These are phyloP conservation scores for Pythium periplocum DNA, from an alignment of 352 stramenopile genomes.

Conservation along the genomic window DNA sequence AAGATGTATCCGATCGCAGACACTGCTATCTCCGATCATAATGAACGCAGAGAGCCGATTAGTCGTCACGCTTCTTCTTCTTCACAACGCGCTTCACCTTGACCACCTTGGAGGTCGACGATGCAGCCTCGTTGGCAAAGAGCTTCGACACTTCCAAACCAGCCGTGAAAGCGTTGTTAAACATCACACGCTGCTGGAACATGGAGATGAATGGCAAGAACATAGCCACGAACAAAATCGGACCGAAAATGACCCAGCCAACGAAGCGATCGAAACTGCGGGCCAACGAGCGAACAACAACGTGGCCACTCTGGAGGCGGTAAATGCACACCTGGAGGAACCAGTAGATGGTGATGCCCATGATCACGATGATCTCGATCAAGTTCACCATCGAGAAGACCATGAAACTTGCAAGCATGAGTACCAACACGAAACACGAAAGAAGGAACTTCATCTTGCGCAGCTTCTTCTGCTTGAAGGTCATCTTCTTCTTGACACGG, in stretches of 20 bases:
- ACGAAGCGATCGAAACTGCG: slow-evolving; percentile 22
- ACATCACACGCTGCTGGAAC: slow-evolving; percentile 45
- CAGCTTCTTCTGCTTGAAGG: slow-evolving; percentile 29
- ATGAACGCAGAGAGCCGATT: background rate
- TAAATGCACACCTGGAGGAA: slow-evolving; percentile 31
- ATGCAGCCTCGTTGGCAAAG: slow-evolving; percentile 23
- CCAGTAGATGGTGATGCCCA: slow-evolving; percentile 23
- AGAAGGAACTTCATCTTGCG: slow-evolving; percentile 36
- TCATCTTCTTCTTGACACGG: slow-evolving; percentile 32
- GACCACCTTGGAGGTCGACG: slow-evolving; percentile 24
- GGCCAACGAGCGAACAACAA: slow-evolving; percentile 20
- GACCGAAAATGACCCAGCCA: slow-evolving; percentile 32
- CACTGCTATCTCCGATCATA: background rate
- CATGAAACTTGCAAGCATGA: slow-evolving; percentile 21
- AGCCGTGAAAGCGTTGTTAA: slow-evolving; percentile 69
- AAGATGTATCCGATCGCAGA: background rate
- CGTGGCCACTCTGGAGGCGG: slow-evolving; percentile 20
- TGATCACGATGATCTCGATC: slow-evolving; percentile 24
- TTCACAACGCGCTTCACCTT: slow-evolving; percentile 25
- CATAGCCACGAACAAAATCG: slow-evolving; percentile 35
- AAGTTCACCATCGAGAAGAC: slow-evolving; percentile 23
- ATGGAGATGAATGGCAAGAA: slow-evolving; percentile 35
- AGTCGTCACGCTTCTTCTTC: slow-evolving; percentile 27
- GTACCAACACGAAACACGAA: slow-evolving; percentile 15
- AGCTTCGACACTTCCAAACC: slow-evolving; percentile 46